phyloP scores from a whole-genome alignment of 352 stramenopile genomes.

The Pythium scleroteichum region DNA sequence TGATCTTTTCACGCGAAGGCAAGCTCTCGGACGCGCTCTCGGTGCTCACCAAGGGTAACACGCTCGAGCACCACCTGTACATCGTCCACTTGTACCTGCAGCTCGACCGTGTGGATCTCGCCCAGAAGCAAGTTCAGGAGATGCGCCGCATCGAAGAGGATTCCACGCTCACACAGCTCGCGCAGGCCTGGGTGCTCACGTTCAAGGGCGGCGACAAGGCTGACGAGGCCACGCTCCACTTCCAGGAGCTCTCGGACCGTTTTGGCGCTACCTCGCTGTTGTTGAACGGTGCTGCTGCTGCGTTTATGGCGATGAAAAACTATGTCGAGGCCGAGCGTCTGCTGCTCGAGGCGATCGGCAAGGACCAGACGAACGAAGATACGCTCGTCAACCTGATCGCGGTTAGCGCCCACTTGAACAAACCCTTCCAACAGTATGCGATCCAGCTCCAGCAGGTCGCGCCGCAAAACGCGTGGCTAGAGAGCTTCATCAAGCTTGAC shows the following conservation, averaged over 20 bases:
- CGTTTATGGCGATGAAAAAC: constrained; percentile 92
- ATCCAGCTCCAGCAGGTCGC: constrained; percentile 80
- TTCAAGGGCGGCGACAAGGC: constrained; percentile 81
- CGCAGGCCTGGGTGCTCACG: constrained; percentile 86
- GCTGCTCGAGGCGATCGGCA: constrained; percentile 87
- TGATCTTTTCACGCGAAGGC: constrained; percentile 91
- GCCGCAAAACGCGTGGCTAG: constrained; percentile 67
- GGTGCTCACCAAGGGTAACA: constrained; percentile 87
- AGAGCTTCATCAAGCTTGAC: constrained; percentile 69
- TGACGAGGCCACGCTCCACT: constrained; percentile 91
- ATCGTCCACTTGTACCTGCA: constrained; percentile 88
- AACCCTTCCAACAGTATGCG: constrained; percentile 76
- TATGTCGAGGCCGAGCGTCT: constrained; percentile 89
- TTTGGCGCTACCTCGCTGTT: constrained; percentile 92
- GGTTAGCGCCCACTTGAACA: constrained; percentile 89
- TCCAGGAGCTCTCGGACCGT: constrained; percentile 93
- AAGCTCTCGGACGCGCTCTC: constrained; percentile 95
- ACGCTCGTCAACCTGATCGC: constrained; percentile 95
- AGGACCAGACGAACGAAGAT: constrained; percentile 87
- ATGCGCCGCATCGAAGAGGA: constrained; percentile 96
- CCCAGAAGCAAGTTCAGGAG: constrained; percentile 82
- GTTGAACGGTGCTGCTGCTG: constrained; percentile 90
- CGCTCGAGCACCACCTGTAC: constrained; percentile 93
- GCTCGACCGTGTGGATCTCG: constrained; percentile 95
- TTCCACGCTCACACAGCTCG: constrained; percentile 94